Evolutionary conservation across 176 grass and related monocot genomes (phyloP), one percentile per base, ranked within the genome.

Genomic region (Oropetium thomaeum): DNA sequence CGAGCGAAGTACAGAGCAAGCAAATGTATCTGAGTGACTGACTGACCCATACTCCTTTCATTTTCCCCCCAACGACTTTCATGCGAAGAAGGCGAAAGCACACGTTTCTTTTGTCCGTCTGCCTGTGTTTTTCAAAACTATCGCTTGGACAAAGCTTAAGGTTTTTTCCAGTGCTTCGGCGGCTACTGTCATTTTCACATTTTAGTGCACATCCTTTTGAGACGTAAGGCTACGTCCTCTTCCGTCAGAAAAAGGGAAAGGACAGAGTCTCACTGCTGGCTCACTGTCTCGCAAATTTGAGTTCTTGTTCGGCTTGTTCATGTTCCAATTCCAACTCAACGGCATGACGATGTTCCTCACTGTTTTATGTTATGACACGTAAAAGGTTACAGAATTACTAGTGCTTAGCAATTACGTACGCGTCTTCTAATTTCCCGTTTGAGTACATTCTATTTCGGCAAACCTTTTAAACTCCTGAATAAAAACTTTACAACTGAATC

Each of bases 1-100:
- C 3, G 65, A 78, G 8, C 68, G 67, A 73, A 87, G 85, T 74
- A 30, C 61, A 17, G 58, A 47, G 10, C 61, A 74, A 74, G 80
- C 69, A 74, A 79, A 67, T 69, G 59, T 22, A 27, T 51, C 68
- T 65, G 63, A 16, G 34, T 53, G 63, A 58, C 25, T 65, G 53
- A 27, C 63, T 43, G 54, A 33, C 25, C 55, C 5, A 1, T 52
- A 8, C 42, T 26, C 41, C n/a, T 51, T 58, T 53, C 61, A 51
- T 29, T 62, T 72, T 52, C 27, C 8, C 8, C 35, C 53, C 62
- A 54, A 44, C 16, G 5, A 6, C 73, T 74, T 62, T 10, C 69
- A 19, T 35, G 32, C 20, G 52, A 78, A 19, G 67, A 67, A 6
- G 40, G 68, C 34, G 33, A 38, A 69, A 10, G 22, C 67, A 42